Evolutionary conservation across 2,329 filamentous ascomycete species (phyloP).

Genomic region (Elsinoe batatas): DNA sequence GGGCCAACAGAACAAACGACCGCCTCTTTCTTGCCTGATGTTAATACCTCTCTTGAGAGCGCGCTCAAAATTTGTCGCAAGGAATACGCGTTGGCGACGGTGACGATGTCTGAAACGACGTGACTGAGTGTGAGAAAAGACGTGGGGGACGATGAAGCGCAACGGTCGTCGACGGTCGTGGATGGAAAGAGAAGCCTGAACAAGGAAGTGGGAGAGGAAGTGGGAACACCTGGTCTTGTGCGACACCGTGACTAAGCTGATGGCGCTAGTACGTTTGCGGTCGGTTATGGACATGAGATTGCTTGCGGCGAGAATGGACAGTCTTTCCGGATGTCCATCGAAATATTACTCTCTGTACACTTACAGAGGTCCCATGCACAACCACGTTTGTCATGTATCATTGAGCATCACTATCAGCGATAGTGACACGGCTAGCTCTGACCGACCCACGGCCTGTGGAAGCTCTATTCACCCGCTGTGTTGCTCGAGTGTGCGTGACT

Average conservation of each 20-base stretch:
- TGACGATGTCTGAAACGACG: conserved; percentile 10
- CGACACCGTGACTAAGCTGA: neutral
- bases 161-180: conserved; percentile 1
- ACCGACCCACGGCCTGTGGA: too few relatives aligned
- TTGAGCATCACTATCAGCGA: too few relatives aligned
- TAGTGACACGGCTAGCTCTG: too few relatives aligned
- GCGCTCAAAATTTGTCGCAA: conserved; percentile 1
- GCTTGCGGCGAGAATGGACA: neutral
- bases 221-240: neutral
- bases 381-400: too few relatives aligned
- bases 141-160: conserved; percentile 10
- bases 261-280: neutral
- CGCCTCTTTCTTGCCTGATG: neutral
- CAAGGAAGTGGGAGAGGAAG: neutral
- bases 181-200: neutral
- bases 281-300: neutral
- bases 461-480: too few relatives aligned
- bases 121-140: conserved; percentile 11
- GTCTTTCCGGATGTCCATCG: too few relatives aligned
- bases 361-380: too few relatives aligned
- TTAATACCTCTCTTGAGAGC: conserved; percentile 1
- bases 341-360: too few relatives aligned
- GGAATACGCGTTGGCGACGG: conserved; percentile 5
- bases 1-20: neutral
- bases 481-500: too few relatives aligned